Percentiles rank a stretch among this genome's conserved stretches.
These are phyloP conservation scores for Talaromyces sp. DNA, from an alignment of 2,329 filamentous ascomycete species.

Conservation along the genomic window DNA sequence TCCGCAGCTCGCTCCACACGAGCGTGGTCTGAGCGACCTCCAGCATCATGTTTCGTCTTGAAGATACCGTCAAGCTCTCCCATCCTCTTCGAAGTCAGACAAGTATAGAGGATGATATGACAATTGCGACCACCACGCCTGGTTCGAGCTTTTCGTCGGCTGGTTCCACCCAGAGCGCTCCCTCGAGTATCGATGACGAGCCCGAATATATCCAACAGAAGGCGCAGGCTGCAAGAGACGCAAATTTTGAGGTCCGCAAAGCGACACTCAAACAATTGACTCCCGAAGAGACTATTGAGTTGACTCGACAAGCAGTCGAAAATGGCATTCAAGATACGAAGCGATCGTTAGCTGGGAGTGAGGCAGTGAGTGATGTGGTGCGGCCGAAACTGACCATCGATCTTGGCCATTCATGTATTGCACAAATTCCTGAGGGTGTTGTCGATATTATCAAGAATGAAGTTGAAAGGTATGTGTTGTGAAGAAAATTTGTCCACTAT, in stretches of 20 bases:
- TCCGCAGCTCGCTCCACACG: too few relatives aligned
- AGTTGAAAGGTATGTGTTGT: conserved; percentile 43
- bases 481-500: neutral
- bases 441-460: conserved; percentile 50
- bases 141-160: conserved; percentile 25
- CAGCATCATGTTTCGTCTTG: conserved; percentile 34
- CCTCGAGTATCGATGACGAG: conserved; percentile 27
- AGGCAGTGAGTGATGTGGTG: conserved; percentile 42
- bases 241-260: conserved; percentile 19
- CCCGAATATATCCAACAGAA: conserved; percentile 15
- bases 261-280: conserved; percentile 27
- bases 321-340: conserved; percentile 45
- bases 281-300: conserved; percentile 43
- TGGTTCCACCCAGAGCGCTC: conserved; percentile 22
- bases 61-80: conserved; percentile 33
- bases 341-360: conserved; percentile 43
- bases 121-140: conserved; percentile 22
- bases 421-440: conserved; percentile 45
- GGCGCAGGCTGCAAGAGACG: conserved; percentile 21
- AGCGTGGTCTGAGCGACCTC: conserved; percentile 19
- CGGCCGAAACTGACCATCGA: conserved; percentile 49
- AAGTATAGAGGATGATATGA: conserved; percentile 28
- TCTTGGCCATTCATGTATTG: conserved; percentile 47
- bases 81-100: conserved; percentile 26
- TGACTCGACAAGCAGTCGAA: conserved; percentile 43